Conservation (phyloP, 371 early-diverging fungal species). For the Mucor piriformis region DNA sequence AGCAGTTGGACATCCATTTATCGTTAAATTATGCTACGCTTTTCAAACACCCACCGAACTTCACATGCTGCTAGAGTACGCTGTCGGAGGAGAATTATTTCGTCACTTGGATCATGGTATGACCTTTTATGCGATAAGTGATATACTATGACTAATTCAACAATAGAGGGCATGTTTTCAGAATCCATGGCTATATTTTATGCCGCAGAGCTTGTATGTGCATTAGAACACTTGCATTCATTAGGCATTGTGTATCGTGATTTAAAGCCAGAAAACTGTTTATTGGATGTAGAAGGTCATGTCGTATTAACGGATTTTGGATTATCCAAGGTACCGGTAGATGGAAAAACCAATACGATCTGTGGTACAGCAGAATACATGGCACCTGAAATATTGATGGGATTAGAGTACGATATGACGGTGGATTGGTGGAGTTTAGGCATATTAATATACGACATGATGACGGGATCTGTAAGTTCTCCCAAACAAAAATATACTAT, state of each 20-base stretch:
- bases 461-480: conserved; percentile 67
- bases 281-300: conserved; percentile 80
- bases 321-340: conserved; percentile 80
- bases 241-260: conserved; percentile 89
- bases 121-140: no score
- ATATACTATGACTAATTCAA: not conserved
- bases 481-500: conserved; percentile 2
- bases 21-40: conserved; percentile 94
- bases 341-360: conserved; percentile 70
- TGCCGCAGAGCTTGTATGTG: conserved; percentile 84
- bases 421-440: conserved; percentile 97
- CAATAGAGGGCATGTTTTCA: conserved; percentile 78
- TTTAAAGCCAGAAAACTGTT: conserved; percentile 90
- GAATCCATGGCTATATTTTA: conserved; percentile 82
- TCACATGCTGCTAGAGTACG: conserved; percentile 96
- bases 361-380: conserved; percentile 94
- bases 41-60: conserved; percentile 88
- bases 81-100: conserved; percentile 99
- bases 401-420: conserved; percentile 80
- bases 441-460: conserved; percentile 88
- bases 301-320: conserved; percentile 94
- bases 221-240: conserved; percentile 87
- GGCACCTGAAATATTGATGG: conserved; percentile 85
- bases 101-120: conserved; percentile 81
- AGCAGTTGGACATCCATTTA: conserved; percentile 88